Base-by-base conservation (phyloP, 1,139 yeast species). In the Sugiyamaella pinicola region DNA sequence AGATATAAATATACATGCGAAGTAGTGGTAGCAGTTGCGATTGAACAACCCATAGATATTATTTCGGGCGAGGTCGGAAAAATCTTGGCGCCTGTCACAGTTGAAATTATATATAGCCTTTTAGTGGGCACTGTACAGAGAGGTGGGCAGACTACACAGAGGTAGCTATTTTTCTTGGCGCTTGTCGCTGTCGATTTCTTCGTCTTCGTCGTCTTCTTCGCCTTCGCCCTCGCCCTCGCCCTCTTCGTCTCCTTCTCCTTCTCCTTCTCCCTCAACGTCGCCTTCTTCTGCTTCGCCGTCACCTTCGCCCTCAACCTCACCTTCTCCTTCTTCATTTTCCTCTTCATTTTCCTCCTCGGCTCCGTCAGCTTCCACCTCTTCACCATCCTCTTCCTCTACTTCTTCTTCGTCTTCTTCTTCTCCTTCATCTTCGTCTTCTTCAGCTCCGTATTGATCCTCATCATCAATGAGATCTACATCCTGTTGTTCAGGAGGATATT, bases 401-500 rank as follows among this genome's bases (percentile, higher is more conserved):
- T 66, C 76, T 22, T 63, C 74, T 1, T 64, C 74, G 4, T 40
- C 44, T 17, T 68, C 76, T 22, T 61, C 76, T 13, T 63, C 67
- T 31, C 59, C 66, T 22, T 64, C 71, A 57, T 61, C 28, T 65
- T 9, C 74, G 29, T 65, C 74, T 8, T 69, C 75, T 34, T 66
- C 77, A 21, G 67, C 68, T 17, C 70, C 76, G 15, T 64, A 67
- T 24, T 64, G 70, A 6, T 69, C 75, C 3, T 64, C 75, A 22
- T 70, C 77, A 8, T 68, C 78, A 9, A 67, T 77, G 6, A 70
- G 78, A 50, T 80, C 85, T 1, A 75, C 82, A 15, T 79, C 85
- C 0, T 80, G 83, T 63, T 81, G 86, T 54, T 87, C 95, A 3
- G 73, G 95, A 73, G 96, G 96, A 63, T 82, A 87, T 56, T 87